phyloP scores from a whole-genome alignment of 176 grass and related monocot genomes.

The Stipa capillata region DNA sequence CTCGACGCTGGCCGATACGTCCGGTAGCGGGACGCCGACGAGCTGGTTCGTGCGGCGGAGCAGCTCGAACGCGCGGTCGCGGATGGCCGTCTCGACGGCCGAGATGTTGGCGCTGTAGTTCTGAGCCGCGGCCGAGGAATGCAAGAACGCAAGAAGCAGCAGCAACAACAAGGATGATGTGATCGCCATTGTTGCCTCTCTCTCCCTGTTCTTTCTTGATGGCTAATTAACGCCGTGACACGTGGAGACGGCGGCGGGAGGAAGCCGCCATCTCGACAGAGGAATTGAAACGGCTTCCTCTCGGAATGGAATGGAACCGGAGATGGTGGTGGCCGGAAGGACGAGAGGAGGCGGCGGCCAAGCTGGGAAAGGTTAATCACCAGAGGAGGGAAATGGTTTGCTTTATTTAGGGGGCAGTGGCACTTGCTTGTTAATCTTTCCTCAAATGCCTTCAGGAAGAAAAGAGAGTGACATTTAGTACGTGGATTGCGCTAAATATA shows the following conservation, averaged over 20 bases:
- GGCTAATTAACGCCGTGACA: background rate
- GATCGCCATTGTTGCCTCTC: conserved; percentile 7
- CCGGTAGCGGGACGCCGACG: conserved; percentile 6
- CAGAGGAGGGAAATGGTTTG: conserved; percentile 15
- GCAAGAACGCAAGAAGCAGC: background rate
- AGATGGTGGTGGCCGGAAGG: background rate
- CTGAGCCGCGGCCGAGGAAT: background rate
- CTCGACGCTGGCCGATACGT: too few relatives aligned
- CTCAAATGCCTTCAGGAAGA: too few relatives aligned
- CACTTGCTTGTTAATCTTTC: background rate
- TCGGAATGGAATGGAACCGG: background rate
- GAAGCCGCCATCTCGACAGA: conserved; percentile 26
- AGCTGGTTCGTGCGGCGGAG: conserved; percentile 22
- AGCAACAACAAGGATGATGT: background rate
- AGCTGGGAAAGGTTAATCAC: background rate
- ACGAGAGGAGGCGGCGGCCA: background rate
- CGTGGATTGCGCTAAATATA: too few relatives aligned
- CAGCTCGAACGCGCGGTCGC: conserved; percentile 37
- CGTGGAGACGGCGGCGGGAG: conserved; percentile 7
- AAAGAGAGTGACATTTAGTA: too few relatives aligned
- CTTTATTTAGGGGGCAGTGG: conserved; percentile 23
- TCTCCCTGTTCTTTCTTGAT: too few relatives aligned
- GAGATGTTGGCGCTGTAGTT: background rate
- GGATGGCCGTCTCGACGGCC: conserved; percentile 26
- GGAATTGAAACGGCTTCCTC: background rate